phyloP scores from a whole-genome alignment of 495 filamentous ascomycete species.

The Emericellopsis terricola region DNA sequence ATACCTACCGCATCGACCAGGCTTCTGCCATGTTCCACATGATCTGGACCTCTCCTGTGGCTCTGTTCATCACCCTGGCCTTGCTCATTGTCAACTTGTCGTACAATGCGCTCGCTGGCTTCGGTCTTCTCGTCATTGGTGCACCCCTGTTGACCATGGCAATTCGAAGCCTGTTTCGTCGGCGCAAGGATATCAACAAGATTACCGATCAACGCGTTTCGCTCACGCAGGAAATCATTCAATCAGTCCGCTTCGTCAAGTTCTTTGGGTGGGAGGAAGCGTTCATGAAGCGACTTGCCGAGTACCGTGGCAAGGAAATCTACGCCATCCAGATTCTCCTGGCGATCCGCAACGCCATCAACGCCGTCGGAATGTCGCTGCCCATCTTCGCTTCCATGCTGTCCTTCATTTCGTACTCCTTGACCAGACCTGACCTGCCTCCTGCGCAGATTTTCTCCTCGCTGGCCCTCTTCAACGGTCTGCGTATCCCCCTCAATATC shows the following conservation, averaged over 20 bases:
- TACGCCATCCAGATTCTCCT: slow-evolving; percentile 60
- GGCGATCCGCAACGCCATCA: slow-evolving; percentile 67
- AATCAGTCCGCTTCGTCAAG: slow-evolving; percentile 86
- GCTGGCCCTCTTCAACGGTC: slow-evolving; percentile 75
- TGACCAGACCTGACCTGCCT: slow-evolving; percentile 49
- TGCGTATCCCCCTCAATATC: slow-evolving; percentile 78
- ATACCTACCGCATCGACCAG: slow-evolving; percentile 78
- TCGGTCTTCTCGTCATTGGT: slow-evolving; percentile 60
- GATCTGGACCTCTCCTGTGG: slow-evolving; percentile 68
- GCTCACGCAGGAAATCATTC: slow-evolving; percentile 82
- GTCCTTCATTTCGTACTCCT: slow-evolving; percentile 79
- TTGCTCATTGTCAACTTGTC: slow-evolving; percentile 70
- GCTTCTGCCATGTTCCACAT: slow-evolving; percentile 79
- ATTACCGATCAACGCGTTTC: slow-evolving; percentile 82
- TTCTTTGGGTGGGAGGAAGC: slow-evolving; percentile 87
- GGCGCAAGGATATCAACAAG: slow-evolving; percentile 68
- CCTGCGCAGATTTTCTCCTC: slow-evolving; percentile 82
- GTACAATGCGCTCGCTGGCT: slow-evolving; percentile 78
- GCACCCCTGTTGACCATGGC: slow-evolving; percentile 57
- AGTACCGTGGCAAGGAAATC: slow-evolving; percentile 60
- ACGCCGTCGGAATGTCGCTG: slow-evolving; percentile 53
- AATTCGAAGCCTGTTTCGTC: slow-evolving; percentile 49
- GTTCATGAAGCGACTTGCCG: slow-evolving; percentile 58
- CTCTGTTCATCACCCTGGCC: slow-evolving; percentile 57
- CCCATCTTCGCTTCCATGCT: slow-evolving; percentile 91